Conservation (phyloP, 345 rosid genomes). For the Clausena lansium region DNA sequence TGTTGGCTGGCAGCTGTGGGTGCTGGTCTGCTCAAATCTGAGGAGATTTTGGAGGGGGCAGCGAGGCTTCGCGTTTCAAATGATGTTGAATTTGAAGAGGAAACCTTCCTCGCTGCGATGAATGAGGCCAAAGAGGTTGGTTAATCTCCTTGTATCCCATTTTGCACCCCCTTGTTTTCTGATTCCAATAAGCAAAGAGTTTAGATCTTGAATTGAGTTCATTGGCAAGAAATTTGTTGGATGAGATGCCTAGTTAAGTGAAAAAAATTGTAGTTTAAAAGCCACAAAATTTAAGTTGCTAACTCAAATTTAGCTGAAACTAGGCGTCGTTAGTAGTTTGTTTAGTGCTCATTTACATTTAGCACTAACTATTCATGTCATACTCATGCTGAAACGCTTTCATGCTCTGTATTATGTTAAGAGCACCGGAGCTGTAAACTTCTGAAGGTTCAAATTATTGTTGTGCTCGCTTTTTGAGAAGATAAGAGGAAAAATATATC, state of each 20-base stretch:
- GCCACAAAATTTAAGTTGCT: background rate
- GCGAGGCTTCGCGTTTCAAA: slow-evolving; percentile 76
- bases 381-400: background rate
- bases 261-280: background rate
- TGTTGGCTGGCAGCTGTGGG: slow-evolving; percentile 97
- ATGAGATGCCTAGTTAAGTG: background rate
- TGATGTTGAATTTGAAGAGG: slow-evolving; percentile 92
- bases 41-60: slow-evolving; percentile 83
- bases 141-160: background rate
- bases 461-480: background rate
- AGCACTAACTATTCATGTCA: background rate
- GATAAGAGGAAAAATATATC: background rate
- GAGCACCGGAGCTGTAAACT: background rate
- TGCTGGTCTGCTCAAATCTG: slow-evolving; percentile 93
- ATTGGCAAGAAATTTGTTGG: background rate
- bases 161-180: background rate
- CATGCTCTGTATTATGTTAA: background rate
- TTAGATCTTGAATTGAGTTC: background rate
- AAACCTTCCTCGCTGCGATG: slow-evolving; percentile 76
- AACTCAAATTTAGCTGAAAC: background rate
- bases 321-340: background rate
- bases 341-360: background rate
- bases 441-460: background rate
- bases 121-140: slow-evolving; percentile 83
- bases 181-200: background rate